These are phyloP conservation scores for Trichoderma sp. DNA, from an alignment of 2,329 filamentous ascomycete genomes.

Conservation along the genomic window DNA sequence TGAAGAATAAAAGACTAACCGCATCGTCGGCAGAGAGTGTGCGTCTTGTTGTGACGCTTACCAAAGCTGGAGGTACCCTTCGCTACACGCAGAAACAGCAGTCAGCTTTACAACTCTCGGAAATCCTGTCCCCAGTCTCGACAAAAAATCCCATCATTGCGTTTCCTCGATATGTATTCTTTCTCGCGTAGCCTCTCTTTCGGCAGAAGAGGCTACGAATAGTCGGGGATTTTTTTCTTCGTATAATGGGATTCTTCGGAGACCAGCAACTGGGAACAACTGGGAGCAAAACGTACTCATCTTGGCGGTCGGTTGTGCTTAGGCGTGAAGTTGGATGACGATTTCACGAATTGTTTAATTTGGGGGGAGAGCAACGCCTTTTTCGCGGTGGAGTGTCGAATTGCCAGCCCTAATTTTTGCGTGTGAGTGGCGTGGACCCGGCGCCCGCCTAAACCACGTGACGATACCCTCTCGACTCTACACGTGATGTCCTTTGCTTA, in stretches of 20 bases:
- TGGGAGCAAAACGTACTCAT: conserved; percentile 53
- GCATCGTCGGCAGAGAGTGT: conserved; percentile 97
- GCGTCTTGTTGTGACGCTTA: conserved; percentile 92
- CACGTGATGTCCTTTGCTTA: conserved; percentile 16
- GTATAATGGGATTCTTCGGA: neutral
- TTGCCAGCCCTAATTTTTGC: conserved; percentile 42
- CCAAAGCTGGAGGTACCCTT: conserved; percentile 61
- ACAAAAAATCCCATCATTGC: neutral
- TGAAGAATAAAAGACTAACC: conserved; percentile 62
- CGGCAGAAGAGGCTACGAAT: conserved; percentile 16
- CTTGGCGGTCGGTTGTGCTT: conserved; percentile 55
- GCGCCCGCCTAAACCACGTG: conserved; percentile 37
- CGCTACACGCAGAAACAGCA: conserved; percentile 45
- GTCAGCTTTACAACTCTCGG: conserved; percentile 13
- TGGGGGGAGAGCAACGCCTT: conserved; percentile 32
- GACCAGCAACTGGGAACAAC: neutral
- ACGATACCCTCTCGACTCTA: conserved; percentile 30
- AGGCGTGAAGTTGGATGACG: conserved; percentile 44
- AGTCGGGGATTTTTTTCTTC: neutral
- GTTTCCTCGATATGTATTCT: neutral
- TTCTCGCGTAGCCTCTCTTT: conserved; percentile 12
- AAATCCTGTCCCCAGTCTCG: neutral
- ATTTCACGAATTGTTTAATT: conserved; percentile 40
- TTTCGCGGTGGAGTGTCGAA: conserved; percentile 43
- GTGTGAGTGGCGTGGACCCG: conserved; percentile 30